Evolutionary conservation across 768 basidiomycete species (phyloP).

Genomic region (Asterophora lycoperdoides): DNA sequence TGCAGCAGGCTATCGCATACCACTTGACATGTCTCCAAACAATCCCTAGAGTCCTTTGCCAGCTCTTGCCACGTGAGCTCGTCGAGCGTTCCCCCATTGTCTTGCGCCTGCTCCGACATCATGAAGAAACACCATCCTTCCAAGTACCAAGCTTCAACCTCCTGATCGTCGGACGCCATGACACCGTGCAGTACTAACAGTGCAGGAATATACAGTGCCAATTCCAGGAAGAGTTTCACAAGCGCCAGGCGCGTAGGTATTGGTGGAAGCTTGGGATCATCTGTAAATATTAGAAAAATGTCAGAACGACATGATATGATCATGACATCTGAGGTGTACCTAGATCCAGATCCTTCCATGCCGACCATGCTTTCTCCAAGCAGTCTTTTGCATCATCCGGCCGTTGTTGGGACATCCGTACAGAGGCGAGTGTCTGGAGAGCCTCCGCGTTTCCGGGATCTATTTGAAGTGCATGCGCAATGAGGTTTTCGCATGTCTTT

Average conservation of each 20-base stretch:
- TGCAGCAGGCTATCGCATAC: conserved; percentile 36
- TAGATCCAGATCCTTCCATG: conserved; percentile 66
- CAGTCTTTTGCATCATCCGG: conserved; percentile 76
- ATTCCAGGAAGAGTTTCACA: conserved; percentile 80
- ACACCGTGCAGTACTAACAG: conserved; percentile 74
- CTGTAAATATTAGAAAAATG: conserved; percentile 35
- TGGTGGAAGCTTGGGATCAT: conserved; percentile 64
- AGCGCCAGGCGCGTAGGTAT: conserved; percentile 69
- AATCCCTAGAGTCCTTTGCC: conserved; percentile 72
- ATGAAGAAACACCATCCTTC: conserved; percentile 94
- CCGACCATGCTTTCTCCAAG: conserved; percentile 62
- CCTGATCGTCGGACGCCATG: conserved; percentile 76
- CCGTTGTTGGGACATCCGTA: conserved; percentile 82
- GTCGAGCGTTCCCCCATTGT: conserved; percentile 45
- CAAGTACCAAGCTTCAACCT: conserved; percentile 90
- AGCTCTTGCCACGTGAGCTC: conserved; percentile 74
- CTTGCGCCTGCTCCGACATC: conserved; percentile 67
- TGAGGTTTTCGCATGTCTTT: conserved; percentile 73
- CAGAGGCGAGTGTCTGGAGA: conserved; percentile 75
- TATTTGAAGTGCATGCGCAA: conserved; percentile 65
- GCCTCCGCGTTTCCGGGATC: conserved; percentile 79
- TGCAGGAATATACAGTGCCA: conserved; percentile 65
- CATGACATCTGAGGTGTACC: conserved; percentile 22
- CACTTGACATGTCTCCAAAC: conserved; percentile 77
- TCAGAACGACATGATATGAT: not conserved